Evolutionary conservation across 768 basidiomycete species (phyloP).

Genomic region (Boletus vinaceobasis): DNA sequence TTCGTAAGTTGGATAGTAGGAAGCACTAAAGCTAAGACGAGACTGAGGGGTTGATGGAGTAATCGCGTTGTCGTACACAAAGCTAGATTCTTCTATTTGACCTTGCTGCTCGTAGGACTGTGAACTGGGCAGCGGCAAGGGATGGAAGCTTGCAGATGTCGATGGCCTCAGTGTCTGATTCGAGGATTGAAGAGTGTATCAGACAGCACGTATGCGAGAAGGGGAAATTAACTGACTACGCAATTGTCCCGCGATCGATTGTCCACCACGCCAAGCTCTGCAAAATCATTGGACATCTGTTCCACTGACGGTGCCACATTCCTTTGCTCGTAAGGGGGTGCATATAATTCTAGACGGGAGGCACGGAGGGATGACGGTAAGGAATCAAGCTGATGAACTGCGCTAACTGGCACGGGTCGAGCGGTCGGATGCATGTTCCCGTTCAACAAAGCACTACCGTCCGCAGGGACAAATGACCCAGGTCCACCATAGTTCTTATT

Average conservation of each 20-base stretch:
- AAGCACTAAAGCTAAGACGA: conserved; percentile 30
- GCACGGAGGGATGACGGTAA: conserved; percentile 59
- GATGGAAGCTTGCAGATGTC: conserved; percentile 32
- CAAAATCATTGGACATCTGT: conserved; percentile 59
- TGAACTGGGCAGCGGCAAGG: conserved; percentile 31
- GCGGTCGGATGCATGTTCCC: conserved; percentile 16
- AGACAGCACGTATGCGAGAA: conserved; percentile 8
- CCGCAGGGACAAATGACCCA: conserved; percentile 66
- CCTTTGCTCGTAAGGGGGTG: conserved; percentile 66
- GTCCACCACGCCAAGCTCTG: conserved; percentile 57
- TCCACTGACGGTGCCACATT: conserved; percentile 44
- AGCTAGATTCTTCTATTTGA: conserved; percentile 31
- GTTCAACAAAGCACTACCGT: conserved; percentile 28
- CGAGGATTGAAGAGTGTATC: conserved; percentile 30
- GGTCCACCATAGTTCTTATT: conserved; percentile 74
- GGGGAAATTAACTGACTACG: conserved; percentile 43
- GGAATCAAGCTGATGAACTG: conserved; percentile 43
- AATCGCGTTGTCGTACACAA: conserved; percentile 38
- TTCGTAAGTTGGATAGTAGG: conserved; percentile 49
- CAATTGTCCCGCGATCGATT: conserved; percentile 53
- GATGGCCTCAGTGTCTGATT: conserved; percentile 37
- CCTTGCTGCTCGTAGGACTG: conserved; percentile 39
- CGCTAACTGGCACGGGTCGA: conserved; percentile 22
- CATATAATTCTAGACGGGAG: conserved; percentile 68
- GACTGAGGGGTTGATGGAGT: conserved; percentile 37